Evolutionary conservation across 352 stramenopile genomes (phyloP).

Genomic region (Phytophthora nicotianae): DNA sequence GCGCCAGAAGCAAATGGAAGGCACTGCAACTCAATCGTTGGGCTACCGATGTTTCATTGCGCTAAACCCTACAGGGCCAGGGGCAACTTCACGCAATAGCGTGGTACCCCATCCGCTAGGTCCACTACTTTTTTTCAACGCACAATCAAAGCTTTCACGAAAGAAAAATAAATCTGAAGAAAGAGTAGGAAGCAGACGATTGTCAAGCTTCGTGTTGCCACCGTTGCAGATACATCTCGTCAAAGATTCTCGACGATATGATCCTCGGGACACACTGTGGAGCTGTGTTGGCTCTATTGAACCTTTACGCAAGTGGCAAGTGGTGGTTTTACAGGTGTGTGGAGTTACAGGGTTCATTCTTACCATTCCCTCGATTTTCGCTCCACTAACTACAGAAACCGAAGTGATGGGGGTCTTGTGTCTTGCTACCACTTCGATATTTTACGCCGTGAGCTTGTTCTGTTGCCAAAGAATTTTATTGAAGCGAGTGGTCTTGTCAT

Average conservation of each 20-base stretch:
- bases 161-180: conserved; percentile 2
- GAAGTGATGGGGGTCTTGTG: conserved; percentile 11
- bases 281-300: conserved; percentile 7
- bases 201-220: conserved; percentile 10
- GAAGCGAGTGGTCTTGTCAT: conserved; percentile 23
- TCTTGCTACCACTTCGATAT: conserved; percentile 9
- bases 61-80: conserved; percentile 17
- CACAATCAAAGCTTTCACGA: conserved; percentile 10
- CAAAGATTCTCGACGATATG: conserved; percentile 18
- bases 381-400: background rate
- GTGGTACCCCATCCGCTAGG: conserved; percentile 26
- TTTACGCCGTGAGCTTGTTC: conserved; percentile 7
- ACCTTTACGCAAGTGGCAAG: conserved; percentile 21
- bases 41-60: conserved; percentile 32
- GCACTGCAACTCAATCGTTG: conserved; percentile 22
- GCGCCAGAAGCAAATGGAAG: conserved; percentile 26
- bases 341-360: conserved; percentile 23
- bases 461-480: conserved; percentile 25
- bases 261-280: conserved; percentile 24
- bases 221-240: conserved; percentile 33
- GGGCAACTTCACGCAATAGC: conserved; percentile 13
- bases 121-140: conserved; percentile 20
- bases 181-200: conserved; percentile 6
- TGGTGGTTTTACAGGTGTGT: conserved; percentile 11
- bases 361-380: conserved; percentile 30